These are phyloP conservation scores for Prunus mongolica DNA, from an alignment of 306 rosid genomes.

Conservation along the genomic window DNA sequence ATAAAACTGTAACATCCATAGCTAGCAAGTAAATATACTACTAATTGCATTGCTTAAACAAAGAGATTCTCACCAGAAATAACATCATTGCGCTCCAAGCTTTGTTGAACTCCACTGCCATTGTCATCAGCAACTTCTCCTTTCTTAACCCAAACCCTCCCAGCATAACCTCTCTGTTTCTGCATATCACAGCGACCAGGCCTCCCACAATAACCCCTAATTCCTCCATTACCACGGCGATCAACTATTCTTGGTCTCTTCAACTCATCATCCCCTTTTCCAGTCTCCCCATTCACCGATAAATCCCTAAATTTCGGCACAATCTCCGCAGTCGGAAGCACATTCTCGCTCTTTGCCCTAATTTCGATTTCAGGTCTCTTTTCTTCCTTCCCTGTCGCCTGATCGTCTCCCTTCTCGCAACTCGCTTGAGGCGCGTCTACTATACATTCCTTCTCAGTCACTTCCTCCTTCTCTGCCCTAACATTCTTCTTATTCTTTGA, in stretches of 20 bases:
- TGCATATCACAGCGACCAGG: not conserved
- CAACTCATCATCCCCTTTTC: not conserved
- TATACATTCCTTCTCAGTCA: conserved; percentile 3
- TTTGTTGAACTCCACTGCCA: conserved; percentile 16
- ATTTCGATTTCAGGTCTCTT: conserved; percentile 5
- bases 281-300: not conserved
- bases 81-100: not conserved
- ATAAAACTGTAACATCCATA: not conserved
- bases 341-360: not conserved
- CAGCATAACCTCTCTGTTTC: not conserved
- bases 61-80: conserved; percentile 28
- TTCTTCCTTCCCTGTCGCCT: conserved; percentile 4
- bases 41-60: not conserved
- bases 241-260: not conserved
- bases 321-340: conserved; percentile 5
- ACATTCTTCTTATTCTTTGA: not conserved
- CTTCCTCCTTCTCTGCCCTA: not conserved
- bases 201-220: not conserved
- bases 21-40: not conserved
- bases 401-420: not conserved
- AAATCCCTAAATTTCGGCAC: conserved; percentile 26
- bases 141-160: conserved; percentile 60
- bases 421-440: not conserved
- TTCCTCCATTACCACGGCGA: conserved; percentile 1
- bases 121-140: conserved; percentile 25